A percentile compares a stretch with the other conserved stretches of the same genome.
Evolutionary conservation across 495 filamentous ascomycete genomes (phyloP).

Genomic region (Pseudotulostoma volvatum): DNA sequence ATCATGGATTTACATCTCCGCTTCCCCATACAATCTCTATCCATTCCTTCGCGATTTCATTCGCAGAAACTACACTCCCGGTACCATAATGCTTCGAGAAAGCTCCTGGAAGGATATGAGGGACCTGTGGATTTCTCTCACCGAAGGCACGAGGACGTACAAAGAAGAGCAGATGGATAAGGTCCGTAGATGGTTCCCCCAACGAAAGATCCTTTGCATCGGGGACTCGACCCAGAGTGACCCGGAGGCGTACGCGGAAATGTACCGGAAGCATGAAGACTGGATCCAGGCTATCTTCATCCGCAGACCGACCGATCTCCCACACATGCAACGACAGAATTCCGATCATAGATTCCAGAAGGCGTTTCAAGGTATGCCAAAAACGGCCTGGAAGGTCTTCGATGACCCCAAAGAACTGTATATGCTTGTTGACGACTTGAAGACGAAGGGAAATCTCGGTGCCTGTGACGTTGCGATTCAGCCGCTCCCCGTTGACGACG

Average conservation of each 20-base stretch:
- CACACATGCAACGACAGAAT: conserved; percentile 60
- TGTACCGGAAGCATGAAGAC: conserved; percentile 42
- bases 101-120: conserved; percentile 74
- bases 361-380: conserved; percentile 63
- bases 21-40: conserved; percentile 89
- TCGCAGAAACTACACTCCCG: conserved; percentile 49
- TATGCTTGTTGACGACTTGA: conserved; percentile 28
- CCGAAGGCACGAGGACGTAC: conserved; percentile 69
- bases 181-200: conserved; percentile 59
- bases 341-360: conserved; percentile 55
- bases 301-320: conserved; percentile 63
- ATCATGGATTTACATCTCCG: conserved; percentile 84
- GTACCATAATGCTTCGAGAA: conserved; percentile 72
- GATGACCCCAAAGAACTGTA: conserved; percentile 51
- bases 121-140: conserved; percentile 61
- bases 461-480: too few relatives aligned
- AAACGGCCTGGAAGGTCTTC: conserved; percentile 62
- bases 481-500: too few relatives aligned
- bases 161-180: conserved; percentile 69
- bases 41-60: conserved; percentile 64
- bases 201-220: conserved; percentile 62
- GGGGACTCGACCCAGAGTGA: conserved; percentile 88
- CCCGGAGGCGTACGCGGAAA: conserved; percentile 75
- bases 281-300: conserved; percentile 77
- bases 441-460: too few relatives aligned